Base-by-base conservation (phyloP, 768 basidiomycete genomes). In the Lentinus tigrinus region DNA sequence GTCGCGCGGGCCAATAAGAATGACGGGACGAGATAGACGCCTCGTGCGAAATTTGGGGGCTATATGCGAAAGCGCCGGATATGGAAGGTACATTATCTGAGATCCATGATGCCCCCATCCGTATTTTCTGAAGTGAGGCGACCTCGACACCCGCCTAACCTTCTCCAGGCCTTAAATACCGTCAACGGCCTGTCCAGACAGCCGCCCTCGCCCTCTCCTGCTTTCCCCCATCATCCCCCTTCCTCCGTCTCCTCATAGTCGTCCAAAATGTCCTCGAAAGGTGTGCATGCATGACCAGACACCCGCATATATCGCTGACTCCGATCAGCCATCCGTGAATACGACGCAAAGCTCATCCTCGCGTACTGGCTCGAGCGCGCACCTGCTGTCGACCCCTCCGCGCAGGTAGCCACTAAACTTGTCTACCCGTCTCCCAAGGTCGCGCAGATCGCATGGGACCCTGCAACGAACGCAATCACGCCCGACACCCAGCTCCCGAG, bases 331-430 rank as follows among this genome's bases (percentile, higher is more conserved):
- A 96, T 98, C 79, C 90, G 92, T 71, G 95, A 98, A 82, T 98
- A 94, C 82, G 96, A 99, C 73, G 96, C 96, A 65, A 99, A 98
- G 81, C 91, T 98, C 66, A 83, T 98, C 64, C 81, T 98, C 28
- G 93, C 95, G 38, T 97, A 98, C 82, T 98, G 95, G 95, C 88
- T 98, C 63, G 86, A 91, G 74, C 87, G 94, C 61, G 90, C 94
- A 13, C 91, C 95, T 27, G 70, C 89, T 13, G 85, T 92, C 66
- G 85, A 89, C 43, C 77, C 87, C 52, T 82, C 87, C 54, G 79
- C 79, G 48, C 70, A 75, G 37, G 76, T 81, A 47, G 60, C 72
- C 34, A 82, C 86, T 47, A 79, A 81, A 58, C 89, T 91, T 72
- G 72, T 75, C 64, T 88, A 81, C 70, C 85, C 89, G 28, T 65